Evolutionary conservation across 2,329 filamentous ascomycete genomes (phyloP), one percentile per base, ranked within the genome.

Genomic region (Dryadomyces quercivorus): DNA sequence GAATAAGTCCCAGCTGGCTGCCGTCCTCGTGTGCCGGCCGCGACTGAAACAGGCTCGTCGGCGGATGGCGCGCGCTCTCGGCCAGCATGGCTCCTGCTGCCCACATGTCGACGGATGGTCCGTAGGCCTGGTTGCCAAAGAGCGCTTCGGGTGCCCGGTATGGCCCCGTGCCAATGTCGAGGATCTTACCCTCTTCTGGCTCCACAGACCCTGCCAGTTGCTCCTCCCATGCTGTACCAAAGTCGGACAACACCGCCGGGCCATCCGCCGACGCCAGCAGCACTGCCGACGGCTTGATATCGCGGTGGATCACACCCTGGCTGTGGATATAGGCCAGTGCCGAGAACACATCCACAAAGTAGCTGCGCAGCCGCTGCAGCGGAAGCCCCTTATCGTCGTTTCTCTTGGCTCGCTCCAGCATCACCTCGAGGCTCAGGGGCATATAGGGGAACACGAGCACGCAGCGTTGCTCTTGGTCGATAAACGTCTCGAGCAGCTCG

Each of bases 231-330:
- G 91, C 82, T 43, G 93, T 94, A 51, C 93, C 92, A 70, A 98
- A 97, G 67, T 98, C 93, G 40, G 88, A 82, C 2, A 98, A 75
- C 61, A 84, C 86, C 3, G 87, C 88, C 5, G 88, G 86, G 0
- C 86, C 87, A 6, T 77, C 72, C 0, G 77, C 71, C 0, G 84
- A 81, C 45, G 77, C 72, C 48, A 95, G 76, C 9, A 96, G 74
- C 40, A 98, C 77, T 53, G 95, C 95, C 0, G 89, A 90, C 0
- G 93, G 93, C 64, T 98, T 98, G 65, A 98, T 73, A 64, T 98
- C 93, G 55, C 93, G 84, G 66, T 98, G 93, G 54, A 98, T 85
- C 56, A 98, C 90, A 8, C 82, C 85, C 22, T 81, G 70, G 8
- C 67, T 61, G 65, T 98, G 93, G 2, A 96, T 73, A 61, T 86